Conservation (phyloP, 495 filamentous ascomycete species). For the Daldinia grandis region DNA sequence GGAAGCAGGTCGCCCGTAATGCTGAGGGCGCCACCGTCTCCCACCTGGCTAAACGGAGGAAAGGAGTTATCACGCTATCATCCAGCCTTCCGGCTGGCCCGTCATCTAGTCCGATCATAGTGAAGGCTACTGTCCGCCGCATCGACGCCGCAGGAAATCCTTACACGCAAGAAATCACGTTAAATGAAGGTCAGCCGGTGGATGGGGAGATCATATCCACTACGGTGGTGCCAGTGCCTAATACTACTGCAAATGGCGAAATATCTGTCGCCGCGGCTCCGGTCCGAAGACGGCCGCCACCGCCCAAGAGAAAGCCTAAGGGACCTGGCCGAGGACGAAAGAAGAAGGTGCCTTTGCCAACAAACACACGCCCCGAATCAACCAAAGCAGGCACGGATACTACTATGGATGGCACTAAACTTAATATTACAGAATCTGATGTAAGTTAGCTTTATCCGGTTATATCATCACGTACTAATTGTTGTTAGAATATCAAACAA, state of each 20-base stretch:
- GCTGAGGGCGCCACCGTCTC: constrained; percentile 78
- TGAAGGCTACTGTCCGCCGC: constrained; percentile 79
- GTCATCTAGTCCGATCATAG: constrained; percentile 60
- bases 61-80: constrained; percentile 64
- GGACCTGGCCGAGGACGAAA: constrained; percentile 72
- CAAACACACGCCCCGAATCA: constrained; percentile 45
- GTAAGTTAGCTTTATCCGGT: constrained; percentile 25
- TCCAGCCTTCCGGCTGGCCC: constrained; percentile 55
- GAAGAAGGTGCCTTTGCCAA: constrained; percentile 64
- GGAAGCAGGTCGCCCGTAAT: constrained; percentile 80
- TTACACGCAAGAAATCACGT: constrained; percentile 80
- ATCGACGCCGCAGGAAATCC: constrained; percentile 80
- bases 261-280: constrained; percentile 47
- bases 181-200: constrained; percentile 80
- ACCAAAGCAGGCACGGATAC: constrained; percentile 48
- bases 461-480: constrained; percentile 51
- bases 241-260: constrained; percentile 37
- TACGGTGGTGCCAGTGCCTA: constrained; percentile 53
- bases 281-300: constrained; percentile 69
- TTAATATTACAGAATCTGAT: constrained; percentile 21
- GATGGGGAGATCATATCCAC: constrained; percentile 80
- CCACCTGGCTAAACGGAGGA: constrained; percentile 86
- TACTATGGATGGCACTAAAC: constrained; percentile 34
- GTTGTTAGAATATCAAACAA: constrained; percentile 52
- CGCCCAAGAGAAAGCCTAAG: constrained; percentile 78